Conservation (phyloP, 1,284 basidiomycete genomes). For the Ganoderma multipileum region DNA sequence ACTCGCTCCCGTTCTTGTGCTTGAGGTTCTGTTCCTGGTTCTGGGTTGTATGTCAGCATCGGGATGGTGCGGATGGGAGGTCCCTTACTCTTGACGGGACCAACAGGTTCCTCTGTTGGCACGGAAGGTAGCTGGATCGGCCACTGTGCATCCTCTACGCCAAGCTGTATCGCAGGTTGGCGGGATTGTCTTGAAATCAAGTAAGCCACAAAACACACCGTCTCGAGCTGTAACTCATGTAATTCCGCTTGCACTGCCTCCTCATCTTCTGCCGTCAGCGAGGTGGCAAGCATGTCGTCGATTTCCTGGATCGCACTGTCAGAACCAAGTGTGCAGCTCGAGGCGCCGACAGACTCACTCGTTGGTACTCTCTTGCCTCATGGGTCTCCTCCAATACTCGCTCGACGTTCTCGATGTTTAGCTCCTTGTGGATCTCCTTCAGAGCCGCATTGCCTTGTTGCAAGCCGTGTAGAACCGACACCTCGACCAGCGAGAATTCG, state of each 20-base stretch:
- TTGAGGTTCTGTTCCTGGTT: constrained; percentile 22
- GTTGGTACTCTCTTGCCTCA: constrained; percentile 92
- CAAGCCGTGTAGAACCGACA: constrained; percentile 91
- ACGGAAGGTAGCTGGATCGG: constrained; percentile 50
- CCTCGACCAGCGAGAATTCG: constrained; percentile 95
- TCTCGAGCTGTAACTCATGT: constrained; percentile 67
- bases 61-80: neutral
- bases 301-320: constrained; percentile 67
- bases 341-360: constrained; percentile 53
- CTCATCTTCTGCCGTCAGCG: constrained; percentile 89
- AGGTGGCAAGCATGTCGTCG: constrained; percentile 84
- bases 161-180: constrained; percentile 23
- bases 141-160: constrained; percentile 31
- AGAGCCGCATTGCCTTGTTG: constrained; percentile 94
- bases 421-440: constrained; percentile 92
- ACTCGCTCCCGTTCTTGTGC: constrained; percentile 43
- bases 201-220: constrained; percentile 45
- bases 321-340: neutral
- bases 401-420: constrained; percentile 94
- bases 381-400: constrained; percentile 90
- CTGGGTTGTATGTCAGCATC: constrained; percentile 2
- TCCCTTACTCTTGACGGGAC: constrained; percentile 37
- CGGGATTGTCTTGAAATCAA: neutral
- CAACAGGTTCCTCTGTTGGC: constrained; percentile 53
- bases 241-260: constrained; percentile 92